phyloP scores from a whole-genome alignment of 495 filamentous ascomycete genomes.

The Penicillium tannophilum region DNA sequence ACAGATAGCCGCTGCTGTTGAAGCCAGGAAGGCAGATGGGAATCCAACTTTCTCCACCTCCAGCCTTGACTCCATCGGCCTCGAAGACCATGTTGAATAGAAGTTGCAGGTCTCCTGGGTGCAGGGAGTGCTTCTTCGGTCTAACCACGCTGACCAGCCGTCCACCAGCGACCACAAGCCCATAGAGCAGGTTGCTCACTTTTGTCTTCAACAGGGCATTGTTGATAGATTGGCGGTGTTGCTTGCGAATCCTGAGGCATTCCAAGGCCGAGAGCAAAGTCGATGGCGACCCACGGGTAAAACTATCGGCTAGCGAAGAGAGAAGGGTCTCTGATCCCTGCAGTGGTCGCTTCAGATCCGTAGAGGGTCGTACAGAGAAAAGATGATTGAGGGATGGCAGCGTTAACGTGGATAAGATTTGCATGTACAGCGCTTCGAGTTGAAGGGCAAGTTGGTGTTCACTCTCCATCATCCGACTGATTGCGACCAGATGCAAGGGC shows the following conservation, averaged over 20 bases:
- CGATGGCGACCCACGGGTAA: conserved; percentile 89
- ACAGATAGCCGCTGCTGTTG: conserved; percentile 95
- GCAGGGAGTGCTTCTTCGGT: conserved; percentile 92
- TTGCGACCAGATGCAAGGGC: conserved; percentile 88
- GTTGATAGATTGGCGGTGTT: conserved; percentile 83
- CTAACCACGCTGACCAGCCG: conserved; percentile 91
- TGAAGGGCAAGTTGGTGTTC: conserved; percentile 83
- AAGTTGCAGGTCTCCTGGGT: conserved; percentile 92
- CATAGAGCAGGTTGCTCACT: conserved; percentile 79
- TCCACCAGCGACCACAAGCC: conserved; percentile 91
- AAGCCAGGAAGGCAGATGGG: conserved; percentile 95
- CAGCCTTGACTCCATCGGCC: conserved; percentile 81
- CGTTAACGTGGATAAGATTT: conserved; percentile 93
- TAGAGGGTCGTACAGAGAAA: conserved; percentile 87
- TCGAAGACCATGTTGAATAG: conserved; percentile 99
- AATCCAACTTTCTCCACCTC: conserved; percentile 96
- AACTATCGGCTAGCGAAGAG: conserved; percentile 89
- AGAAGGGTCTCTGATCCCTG: conserved; percentile 91
- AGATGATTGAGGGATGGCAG: conserved; percentile 85
- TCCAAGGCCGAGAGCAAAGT: conserved; percentile 87
- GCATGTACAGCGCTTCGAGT: conserved; percentile 94
- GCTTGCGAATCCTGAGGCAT: conserved; percentile 83
- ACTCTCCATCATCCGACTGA: conserved; percentile 88
- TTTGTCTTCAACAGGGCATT: conserved; percentile 79
- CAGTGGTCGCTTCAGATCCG: conserved; percentile 87